Evolutionary conservation across 2,329 filamentous ascomycete genomes (phyloP).

Genomic region (Geosmithia putterillii): DNA sequence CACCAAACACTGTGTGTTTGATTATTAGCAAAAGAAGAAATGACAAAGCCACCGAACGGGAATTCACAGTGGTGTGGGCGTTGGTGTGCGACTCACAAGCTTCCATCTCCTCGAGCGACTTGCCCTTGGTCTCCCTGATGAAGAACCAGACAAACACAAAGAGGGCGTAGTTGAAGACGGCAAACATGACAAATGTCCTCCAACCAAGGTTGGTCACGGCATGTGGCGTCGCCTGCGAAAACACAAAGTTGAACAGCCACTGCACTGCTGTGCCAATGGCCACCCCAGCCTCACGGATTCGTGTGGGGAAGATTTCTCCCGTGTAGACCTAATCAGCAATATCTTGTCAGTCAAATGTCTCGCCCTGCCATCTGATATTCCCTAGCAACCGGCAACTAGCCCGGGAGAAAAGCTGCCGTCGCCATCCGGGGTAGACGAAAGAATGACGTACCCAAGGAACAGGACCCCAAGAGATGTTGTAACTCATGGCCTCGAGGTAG

Average conservation of each 20-base stretch:
- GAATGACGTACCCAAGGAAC: conserved; percentile 28
- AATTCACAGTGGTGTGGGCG: not conserved
- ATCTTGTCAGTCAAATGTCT: not conserved
- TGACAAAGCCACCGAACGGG: not conserved
- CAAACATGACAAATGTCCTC: conserved; percentile 37
- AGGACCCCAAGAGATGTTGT: conserved; percentile 36
- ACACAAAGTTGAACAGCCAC: conserved; percentile 39
- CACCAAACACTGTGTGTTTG: not conserved
- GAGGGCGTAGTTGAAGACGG: conserved; percentile 31
- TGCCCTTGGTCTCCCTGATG: conserved; percentile 28
- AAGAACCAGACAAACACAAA: conserved; percentile 29
- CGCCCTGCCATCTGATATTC: not conserved
- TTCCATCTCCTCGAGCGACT: conserved; percentile 29
- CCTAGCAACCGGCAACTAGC: not conserved
- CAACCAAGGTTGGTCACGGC: conserved; percentile 31
- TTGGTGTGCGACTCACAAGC: conserved; percentile 6
- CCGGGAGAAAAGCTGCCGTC: no score
- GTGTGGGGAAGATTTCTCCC: conserved; percentile 34
- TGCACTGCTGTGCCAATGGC: conserved; percentile 35
- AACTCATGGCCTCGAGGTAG: conserved; percentile 37
- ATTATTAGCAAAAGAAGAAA: not conserved
- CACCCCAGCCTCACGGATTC: conserved; percentile 35
- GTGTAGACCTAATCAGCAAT: conserved; percentile 26
- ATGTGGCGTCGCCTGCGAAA: conserved; percentile 33
- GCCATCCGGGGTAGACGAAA: not conserved